phyloP scores from a whole-genome alignment of 768 basidiomycete species.

The Cytidiella melzeri region DNA sequence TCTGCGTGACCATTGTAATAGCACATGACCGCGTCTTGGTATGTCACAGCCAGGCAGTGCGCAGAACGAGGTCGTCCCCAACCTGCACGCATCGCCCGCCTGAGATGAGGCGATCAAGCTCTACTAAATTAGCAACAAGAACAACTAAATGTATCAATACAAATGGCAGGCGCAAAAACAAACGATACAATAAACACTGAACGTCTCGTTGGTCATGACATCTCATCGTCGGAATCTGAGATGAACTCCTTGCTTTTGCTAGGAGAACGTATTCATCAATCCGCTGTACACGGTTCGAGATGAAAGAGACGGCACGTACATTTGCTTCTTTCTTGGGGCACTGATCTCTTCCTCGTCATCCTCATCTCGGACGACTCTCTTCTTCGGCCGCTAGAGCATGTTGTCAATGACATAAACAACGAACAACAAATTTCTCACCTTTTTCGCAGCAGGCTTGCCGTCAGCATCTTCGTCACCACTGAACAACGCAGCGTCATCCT shows the following conservation, averaged over 20 bases:
- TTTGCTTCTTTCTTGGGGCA: conserved; percentile 73
- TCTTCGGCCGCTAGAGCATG: conserved; percentile 45
- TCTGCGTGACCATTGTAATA: too few species aligned
- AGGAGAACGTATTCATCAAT: conserved; percentile 6
- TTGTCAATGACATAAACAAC: background rate
- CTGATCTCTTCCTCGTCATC: conserved; percentile 61
- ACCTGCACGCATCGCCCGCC: too few species aligned
- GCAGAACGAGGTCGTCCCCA: too few species aligned
- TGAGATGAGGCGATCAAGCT: too few species aligned
- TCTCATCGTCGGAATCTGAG: conserved; percentile 83
- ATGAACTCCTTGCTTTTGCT: conserved; percentile 90
- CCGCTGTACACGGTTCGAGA: background rate
- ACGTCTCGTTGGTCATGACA: conserved; percentile 42
- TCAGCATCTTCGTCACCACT: conserved; percentile 62
- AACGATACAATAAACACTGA: background rate
- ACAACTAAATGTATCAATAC: too few species aligned
- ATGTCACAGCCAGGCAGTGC: too few species aligned
- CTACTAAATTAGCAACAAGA: too few species aligned
- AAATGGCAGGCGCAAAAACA: background rate
- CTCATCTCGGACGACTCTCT: conserved; percentile 72
- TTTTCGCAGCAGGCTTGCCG: conserved; percentile 55
- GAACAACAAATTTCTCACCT: conserved; percentile 37
- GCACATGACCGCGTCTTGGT: too few species aligned
- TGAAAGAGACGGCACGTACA: conserved; percentile 37
- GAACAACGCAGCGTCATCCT: conserved; percentile 61